Evolutionary conservation across 2,329 filamentous ascomycete species (phyloP).

Genomic region (Alternaria alternata): DNA sequence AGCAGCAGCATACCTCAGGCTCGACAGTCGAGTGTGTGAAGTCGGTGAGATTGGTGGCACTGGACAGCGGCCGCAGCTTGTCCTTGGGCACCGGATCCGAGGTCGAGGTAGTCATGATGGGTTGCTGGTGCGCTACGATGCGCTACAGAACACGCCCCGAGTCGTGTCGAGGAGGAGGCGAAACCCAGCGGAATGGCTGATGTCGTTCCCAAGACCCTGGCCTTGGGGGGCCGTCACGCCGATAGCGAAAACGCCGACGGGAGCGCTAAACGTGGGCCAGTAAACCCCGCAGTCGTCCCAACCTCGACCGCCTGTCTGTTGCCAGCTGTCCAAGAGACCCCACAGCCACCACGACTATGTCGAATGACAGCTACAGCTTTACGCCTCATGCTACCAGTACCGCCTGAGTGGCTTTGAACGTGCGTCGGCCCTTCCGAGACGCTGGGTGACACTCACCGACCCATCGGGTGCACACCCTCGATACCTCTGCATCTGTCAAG

Average conservation of each 20-base stretch:
- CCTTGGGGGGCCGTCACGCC: constrained; percentile 25
- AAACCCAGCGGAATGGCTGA: constrained; percentile 28
- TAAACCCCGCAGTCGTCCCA: constrained; percentile 18
- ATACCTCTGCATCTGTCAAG: constrained; percentile 12
- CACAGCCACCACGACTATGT: constrained; percentile 9
- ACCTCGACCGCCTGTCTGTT: constrained; percentile 17
- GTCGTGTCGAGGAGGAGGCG: constrained; percentile 25
- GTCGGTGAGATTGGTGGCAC: constrained; percentile 31
- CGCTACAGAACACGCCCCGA: constrained; percentile 13
- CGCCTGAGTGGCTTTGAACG: constrained; percentile 9
- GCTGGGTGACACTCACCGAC: constrained; percentile 16
- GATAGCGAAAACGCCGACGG: constrained; percentile 18
- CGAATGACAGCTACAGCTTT: constrained; percentile 16
- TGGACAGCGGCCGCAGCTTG: constrained; percentile 28
- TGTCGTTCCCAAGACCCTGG: constrained; percentile 28
- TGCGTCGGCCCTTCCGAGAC: constrained; percentile 15
- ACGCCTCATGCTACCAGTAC: constrained; percentile 19
- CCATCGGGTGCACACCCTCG: constrained; percentile 11
- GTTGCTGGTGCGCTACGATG: constrained; percentile 4
- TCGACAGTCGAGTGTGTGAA: constrained; percentile 26
- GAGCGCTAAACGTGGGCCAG: constrained; percentile 20
- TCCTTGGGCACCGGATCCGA: constrained; percentile 9
- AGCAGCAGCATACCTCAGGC: constrained; percentile 25
- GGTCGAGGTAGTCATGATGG: constrained; percentile 18
- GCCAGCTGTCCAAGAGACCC: constrained; percentile 17